Conservation (phyloP, 2,329 filamentous ascomycete species). For the Exophiala lecanii-corni region DNA sequence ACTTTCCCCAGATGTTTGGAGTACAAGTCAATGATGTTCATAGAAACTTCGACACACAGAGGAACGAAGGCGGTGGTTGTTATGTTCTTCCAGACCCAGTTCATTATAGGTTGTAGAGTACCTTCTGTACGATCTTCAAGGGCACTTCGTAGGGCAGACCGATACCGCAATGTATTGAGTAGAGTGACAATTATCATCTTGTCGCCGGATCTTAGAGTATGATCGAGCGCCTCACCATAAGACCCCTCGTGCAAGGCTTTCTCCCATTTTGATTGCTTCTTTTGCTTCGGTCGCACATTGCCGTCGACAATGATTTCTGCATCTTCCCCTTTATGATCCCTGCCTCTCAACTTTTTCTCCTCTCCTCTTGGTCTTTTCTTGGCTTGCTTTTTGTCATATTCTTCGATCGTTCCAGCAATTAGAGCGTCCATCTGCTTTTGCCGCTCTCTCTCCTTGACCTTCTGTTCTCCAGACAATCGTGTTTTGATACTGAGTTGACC, state of each 20-base stretch:
- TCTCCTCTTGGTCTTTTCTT: constrained; percentile 57
- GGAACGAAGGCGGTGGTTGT: constrained; percentile 70
- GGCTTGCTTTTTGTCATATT: constrained; percentile 66
- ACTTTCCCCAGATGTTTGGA: constrained; percentile 70
- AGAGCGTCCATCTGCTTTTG: constrained; percentile 82
- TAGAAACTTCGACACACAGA: constrained; percentile 75
- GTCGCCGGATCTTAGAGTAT: constrained; percentile 60
- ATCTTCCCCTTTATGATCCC: constrained; percentile 78
- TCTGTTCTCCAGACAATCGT: constrained; percentile 77
- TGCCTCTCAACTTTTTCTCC: constrained; percentile 60
- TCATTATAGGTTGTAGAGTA: constrained; percentile 73
- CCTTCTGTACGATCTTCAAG: constrained; percentile 76
- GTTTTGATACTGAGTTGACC: constrained; percentile 89
- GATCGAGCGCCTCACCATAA: constrained; percentile 74
- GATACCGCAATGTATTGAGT: constrained; percentile 78
- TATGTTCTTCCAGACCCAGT: constrained; percentile 77
- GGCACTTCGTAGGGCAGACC: constrained; percentile 75
- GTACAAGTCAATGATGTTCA: constrained; percentile 83
- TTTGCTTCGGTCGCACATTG: constrained; percentile 60
- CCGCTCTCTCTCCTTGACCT: constrained; percentile 67
- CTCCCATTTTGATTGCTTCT: constrained; percentile 73
- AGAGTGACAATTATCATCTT: constrained; percentile 67
- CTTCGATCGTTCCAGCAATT: constrained; percentile 69
- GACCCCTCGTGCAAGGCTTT: constrained; percentile 70
- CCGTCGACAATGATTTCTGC: constrained; percentile 84